phyloP scores from a whole-genome alignment of 257 asterid species.

The Solanum gracilifrons region DNA sequence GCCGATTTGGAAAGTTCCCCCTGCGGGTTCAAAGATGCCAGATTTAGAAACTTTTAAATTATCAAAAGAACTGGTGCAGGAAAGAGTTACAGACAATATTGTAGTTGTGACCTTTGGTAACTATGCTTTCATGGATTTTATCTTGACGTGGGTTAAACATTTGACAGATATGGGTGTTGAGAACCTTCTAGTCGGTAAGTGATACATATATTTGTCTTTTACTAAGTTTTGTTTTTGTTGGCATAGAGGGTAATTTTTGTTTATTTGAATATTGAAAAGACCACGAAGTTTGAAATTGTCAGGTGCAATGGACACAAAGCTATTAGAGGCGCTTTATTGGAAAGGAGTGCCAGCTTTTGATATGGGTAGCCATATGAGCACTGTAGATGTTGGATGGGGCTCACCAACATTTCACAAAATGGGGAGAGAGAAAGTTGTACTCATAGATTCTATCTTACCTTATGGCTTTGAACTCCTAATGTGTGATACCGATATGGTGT shows the following conservation, averaged over 20 bases:
- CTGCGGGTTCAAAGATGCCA: slow-evolving; percentile 86
- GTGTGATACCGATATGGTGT: slow-evolving; percentile 99
- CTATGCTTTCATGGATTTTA: slow-evolving; percentile 98
- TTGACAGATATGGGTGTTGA: slow-evolving; percentile 78
- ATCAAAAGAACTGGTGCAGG: slow-evolving; percentile 70
- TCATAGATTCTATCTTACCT: slow-evolving; percentile 78
- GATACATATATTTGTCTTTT: slow-evolving; percentile 3
- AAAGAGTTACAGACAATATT: slow-evolving; percentile 66
- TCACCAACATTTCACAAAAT: slow-evolving; percentile 85
- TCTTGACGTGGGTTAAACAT: slow-evolving; percentile 92
- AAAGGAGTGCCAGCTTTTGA: slow-evolving; percentile 94
- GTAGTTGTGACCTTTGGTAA: slow-evolving; percentile 85
- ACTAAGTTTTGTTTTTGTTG: background rate
- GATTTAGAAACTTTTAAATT: slow-evolving; percentile 52
- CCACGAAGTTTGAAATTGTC: background rate
- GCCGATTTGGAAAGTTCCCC: slow-evolving; percentile 69
- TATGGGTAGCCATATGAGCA: slow-evolving; percentile 98
- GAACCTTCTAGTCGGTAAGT: slow-evolving; percentile 87
- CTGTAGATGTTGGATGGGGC: slow-evolving; percentile 98
- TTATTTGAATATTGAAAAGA: slow-evolving; percentile 1
- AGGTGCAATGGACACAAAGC: slow-evolving; percentile 99
- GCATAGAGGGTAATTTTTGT: slow-evolving; percentile 1
- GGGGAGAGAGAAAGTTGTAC: slow-evolving; percentile 92
- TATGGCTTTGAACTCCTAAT: slow-evolving; percentile 82
- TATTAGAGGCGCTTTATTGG: slow-evolving; percentile 93